Base-by-base conservation (phyloP, 352 stramenopile genomes). In the Globisporangium viniferum region DNA sequence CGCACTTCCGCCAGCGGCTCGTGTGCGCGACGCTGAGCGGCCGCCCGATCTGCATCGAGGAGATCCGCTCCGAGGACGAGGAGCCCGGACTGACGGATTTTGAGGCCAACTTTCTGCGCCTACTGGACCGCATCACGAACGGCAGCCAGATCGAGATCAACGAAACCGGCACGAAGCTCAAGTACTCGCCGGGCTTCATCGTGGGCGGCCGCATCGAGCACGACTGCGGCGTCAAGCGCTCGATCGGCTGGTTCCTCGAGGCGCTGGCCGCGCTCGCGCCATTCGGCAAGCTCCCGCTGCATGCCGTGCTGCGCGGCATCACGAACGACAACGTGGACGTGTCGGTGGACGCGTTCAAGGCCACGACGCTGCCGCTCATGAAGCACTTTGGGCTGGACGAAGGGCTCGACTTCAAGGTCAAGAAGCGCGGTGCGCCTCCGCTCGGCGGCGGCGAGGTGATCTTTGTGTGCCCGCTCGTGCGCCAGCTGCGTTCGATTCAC, bases 131-230 rank as follows among this genome's bases (percentile, higher is more conserved):
- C 64, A 82, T 99, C 65, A 99, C 97, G 10, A 99, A 99, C 77
- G 98, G 98, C 51, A 98, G 88, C 59, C 89, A 98, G 66, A 94
- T 99, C 61, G 97, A 99, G 82, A 99, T 99, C 84, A 99, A 99
- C 75, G 95, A 98, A 69, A 99, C 97, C 1, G 98, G 98, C 66
- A 99, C 97, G 31, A 97, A 98, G 74, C 87, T 99, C 55, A 88
- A 94, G 72, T 99, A 99, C 77, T 89, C 91, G 67, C 97, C 97
- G 0, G 98, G 98, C 14, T 95, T 99, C 62, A 86, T 99, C 54
- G 82, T 98, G 29, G 97, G 97, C 24, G 98, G 98, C 35, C 85
- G 91, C 20, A 80, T 99, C 54, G 84, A 97, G 63, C 98, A 99
- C 80, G 92, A 99, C 77, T 99, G 98, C 73, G 90, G 90, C 68